Percentiles rank a stretch among this genome's conserved stretches.
Evolutionary conservation across 345 rosid species (phyloP).

Genomic region (Kandelia obovata): DNA sequence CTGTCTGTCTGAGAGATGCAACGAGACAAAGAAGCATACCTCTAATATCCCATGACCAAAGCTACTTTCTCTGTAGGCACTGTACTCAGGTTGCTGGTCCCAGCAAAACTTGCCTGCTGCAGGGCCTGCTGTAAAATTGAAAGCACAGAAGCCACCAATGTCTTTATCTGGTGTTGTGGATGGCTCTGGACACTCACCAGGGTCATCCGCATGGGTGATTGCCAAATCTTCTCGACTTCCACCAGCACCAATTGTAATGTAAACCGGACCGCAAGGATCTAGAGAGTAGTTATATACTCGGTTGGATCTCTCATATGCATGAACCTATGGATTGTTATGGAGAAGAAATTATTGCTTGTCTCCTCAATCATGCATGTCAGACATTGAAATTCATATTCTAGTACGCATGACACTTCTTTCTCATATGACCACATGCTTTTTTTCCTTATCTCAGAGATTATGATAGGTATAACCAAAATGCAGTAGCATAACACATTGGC

Average conservation of each 20-base stretch:
- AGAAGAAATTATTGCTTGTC: not conserved
- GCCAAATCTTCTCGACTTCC: conserved; percentile 63
- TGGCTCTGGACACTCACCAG: conserved; percentile 69
- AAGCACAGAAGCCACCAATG: conserved; percentile 64
- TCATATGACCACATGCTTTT: too few relatives aligned
- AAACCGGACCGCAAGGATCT: conserved; percentile 79
- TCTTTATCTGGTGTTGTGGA: conserved; percentile 41
- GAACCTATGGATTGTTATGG: conserved; percentile 45
- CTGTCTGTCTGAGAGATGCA: not conserved
- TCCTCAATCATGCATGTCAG: not conserved
- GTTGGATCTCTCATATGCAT: conserved; percentile 93
- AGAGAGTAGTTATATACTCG: conserved; percentile 69
- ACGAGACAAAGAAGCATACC: conserved; percentile 38
- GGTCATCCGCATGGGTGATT: conserved; percentile 69
- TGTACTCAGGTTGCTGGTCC: conserved; percentile 86
- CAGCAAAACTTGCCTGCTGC: conserved; percentile 72
- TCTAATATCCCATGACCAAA: conserved; percentile 90
- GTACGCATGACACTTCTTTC: too few relatives aligned
- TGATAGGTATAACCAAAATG: too few relatives aligned
- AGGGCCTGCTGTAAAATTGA: conserved; percentile 72
- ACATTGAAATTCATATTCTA: too few relatives aligned
- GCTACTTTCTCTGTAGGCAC: conserved; percentile 89
- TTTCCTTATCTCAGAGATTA: too few relatives aligned
- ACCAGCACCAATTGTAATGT: conserved; percentile 69
- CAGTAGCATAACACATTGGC: too few relatives aligned